These are phyloP conservation scores for Lentinula edodes DNA, from an alignment of 768 basidiomycete genomes.

Conservation along the genomic window DNA sequence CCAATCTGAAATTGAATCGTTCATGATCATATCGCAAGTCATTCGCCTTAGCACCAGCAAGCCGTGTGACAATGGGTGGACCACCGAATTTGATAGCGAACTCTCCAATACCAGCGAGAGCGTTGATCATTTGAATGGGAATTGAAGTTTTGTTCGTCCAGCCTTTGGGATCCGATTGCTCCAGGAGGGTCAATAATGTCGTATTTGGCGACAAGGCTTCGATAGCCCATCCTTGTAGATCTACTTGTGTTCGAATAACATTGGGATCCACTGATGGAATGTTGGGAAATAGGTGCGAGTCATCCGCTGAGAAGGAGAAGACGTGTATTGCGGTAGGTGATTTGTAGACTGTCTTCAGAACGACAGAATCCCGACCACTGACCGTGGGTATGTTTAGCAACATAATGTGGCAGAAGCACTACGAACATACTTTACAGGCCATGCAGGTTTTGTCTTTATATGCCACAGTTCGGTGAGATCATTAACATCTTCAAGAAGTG, in stretches of 20 bases:
- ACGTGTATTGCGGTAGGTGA: slow-evolving; percentile 93
- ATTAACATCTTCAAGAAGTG: slow-evolving; percentile 83
- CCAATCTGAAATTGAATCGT: slow-evolving; percentile 70
- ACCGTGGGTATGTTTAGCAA: not conserved
- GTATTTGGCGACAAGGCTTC: slow-evolving; percentile 94
- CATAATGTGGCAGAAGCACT: not conserved
- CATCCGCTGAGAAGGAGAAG: slow-evolving; percentile 92
- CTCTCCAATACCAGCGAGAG: slow-evolving; percentile 88
- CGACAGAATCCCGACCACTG: slow-evolving; percentile 86
- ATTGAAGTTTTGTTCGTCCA: slow-evolving; percentile 95
- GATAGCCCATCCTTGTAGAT: slow-evolving; percentile 98
- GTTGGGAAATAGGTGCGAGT: slow-evolving; percentile 77
- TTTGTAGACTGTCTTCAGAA: slow-evolving; percentile 95
- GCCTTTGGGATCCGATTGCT: slow-evolving; percentile 95
- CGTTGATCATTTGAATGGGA: slow-evolving; percentile 88
- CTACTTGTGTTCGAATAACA: slow-evolving; percentile 91
- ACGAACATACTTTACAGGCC: slow-evolving; percentile 81
- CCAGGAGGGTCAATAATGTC: slow-evolving; percentile 86
- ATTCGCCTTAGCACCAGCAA: slow-evolving; percentile 72
- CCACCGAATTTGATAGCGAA: slow-evolving; percentile 95
- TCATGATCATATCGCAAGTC: slow-evolving; percentile 86
- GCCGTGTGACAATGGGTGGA: slow-evolving; percentile 83
- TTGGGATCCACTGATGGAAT: slow-evolving; percentile 64
- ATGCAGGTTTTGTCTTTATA: slow-evolving; percentile 83
- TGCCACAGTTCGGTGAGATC: slow-evolving; percentile 93